These are phyloP conservation scores for Claviceps cyperi DNA, from an alignment of 2,329 filamentous ascomycete species.

Conservation along the genomic window DNA sequence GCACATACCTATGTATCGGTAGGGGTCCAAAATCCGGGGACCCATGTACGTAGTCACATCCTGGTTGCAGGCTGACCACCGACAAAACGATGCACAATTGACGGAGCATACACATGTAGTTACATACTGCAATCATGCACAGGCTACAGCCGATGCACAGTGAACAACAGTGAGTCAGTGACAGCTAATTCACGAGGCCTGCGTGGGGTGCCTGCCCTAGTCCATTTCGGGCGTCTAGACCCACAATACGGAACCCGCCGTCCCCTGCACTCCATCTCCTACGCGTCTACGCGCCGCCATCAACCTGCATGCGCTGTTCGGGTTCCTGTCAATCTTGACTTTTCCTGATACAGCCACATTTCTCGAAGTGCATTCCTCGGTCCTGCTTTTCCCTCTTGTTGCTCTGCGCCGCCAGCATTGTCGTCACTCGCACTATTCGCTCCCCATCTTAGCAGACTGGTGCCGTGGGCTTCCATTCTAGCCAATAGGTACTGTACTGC, in stretches of 20 bases:
- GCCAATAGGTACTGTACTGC: background rate
- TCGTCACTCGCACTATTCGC: too few species aligned
- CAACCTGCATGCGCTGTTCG: slow-evolving; percentile 3
- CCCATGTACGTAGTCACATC: too few species aligned
- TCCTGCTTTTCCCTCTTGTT: background rate
- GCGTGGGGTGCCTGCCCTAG: slow-evolving; percentile 10
- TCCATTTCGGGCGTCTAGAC: slow-evolving; percentile 15
- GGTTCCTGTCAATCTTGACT: background rate
- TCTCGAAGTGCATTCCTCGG: background rate
- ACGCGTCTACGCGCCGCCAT: slow-evolving; percentile 14
- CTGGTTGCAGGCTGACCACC: too few species aligned
- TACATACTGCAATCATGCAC: too few species aligned
- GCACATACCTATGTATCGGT: too few species aligned
- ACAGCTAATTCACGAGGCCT: too few species aligned
- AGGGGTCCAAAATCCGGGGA: too few species aligned
- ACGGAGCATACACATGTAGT: too few species aligned
- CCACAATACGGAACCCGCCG: background rate
- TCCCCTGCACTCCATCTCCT: slow-evolving; percentile 5
- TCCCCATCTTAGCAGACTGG: background rate
- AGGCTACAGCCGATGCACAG: too few species aligned
- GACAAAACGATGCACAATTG: too few species aligned
- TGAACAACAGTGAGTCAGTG: too few species aligned
- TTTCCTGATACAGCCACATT: background rate
- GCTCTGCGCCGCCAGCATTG: background rate
- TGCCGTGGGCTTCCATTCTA: background rate